Percentiles rank a stretch among this genome's conserved stretches.
These are phyloP conservation scores for Pseudomassariella vexata DNA, from an alignment of 2,329 filamentous ascomycete genomes.

Conservation along the genomic window DNA sequence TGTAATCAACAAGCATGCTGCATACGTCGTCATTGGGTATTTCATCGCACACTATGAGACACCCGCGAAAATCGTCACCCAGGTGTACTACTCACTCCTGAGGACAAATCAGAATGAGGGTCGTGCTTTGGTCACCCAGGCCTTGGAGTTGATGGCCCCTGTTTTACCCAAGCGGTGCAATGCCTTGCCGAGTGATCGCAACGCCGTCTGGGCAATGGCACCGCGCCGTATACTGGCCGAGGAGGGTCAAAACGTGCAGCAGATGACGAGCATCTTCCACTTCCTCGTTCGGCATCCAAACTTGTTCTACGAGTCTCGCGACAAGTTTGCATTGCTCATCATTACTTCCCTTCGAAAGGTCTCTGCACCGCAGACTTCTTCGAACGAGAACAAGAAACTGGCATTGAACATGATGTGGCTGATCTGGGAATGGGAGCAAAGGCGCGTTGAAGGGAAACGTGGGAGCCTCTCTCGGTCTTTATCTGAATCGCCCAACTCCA, in stretches of 20 bases:
- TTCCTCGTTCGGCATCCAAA: constrained; percentile 90
- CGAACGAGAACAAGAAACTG: constrained; percentile 85
- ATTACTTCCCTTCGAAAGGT: constrained; percentile 87
- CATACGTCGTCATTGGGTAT: constrained; percentile 94
- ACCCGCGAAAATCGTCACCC: constrained; percentile 88
- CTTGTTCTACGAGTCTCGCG: constrained; percentile 89
- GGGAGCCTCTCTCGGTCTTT: constrained; percentile 31
- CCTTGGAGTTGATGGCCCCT: constrained; percentile 89
- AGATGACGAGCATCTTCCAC: constrained; percentile 95
- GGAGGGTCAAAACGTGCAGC: constrained; percentile 89
- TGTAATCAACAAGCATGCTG: constrained; percentile 97
- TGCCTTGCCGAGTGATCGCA: constrained; percentile 60
- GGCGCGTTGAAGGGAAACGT: constrained; percentile 61
- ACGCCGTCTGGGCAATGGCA: constrained; percentile 82
- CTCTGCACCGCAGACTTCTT: constrained; percentile 74
- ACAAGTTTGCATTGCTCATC: constrained; percentile 85
- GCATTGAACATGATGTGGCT: constrained; percentile 86
- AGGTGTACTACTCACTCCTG: constrained; percentile 87
- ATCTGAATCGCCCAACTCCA: constrained; percentile 66
- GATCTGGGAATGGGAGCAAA: constrained; percentile 89
- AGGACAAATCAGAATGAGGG: constrained; percentile 95
- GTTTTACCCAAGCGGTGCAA: constrained; percentile 82
- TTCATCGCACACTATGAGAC: constrained; percentile 98
- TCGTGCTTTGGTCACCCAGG: constrained; percentile 84
- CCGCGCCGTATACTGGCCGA: constrained; percentile 88